Evolutionary conservation across 805 yeast species (phyloP).

Genomic region (Monosporozyma aerobia): DNA sequence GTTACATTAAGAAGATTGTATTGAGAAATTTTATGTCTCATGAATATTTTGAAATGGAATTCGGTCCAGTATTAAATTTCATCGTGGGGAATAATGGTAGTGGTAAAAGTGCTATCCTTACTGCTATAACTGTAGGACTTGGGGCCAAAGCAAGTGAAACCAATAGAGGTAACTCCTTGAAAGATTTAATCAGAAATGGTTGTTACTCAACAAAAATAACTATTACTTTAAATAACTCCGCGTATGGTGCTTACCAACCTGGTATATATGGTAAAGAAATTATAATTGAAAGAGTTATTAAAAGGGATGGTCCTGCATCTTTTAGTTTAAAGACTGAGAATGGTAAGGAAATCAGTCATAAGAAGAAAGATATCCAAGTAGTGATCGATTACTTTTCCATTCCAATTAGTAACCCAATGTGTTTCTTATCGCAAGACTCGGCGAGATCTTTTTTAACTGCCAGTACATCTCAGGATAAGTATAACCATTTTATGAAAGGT

Average conservation of each 20-base stretch:
- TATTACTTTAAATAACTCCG: constrained; percentile 55
- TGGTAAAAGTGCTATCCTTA: constrained; percentile 81
- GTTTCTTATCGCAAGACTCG: constrained; percentile 85
- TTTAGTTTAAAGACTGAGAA: constrained; percentile 47
- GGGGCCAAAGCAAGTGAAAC: constrained; percentile 88
- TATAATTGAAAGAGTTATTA: constrained; percentile 57
- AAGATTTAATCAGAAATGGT: constrained; percentile 70
- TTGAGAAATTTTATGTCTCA: constrained; percentile 87
- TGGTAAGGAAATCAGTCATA: constrained; percentile 48
- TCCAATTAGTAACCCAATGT: constrained; percentile 82
- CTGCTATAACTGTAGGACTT: constrained; percentile 78
- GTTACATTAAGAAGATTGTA: constrained; percentile 54
- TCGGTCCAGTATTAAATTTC: constrained; percentile 77
- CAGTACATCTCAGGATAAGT: constrained; percentile 64
- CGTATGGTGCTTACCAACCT: constrained; percentile 55
- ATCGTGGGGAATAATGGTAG: constrained; percentile 87
- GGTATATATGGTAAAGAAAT: constrained; percentile 62
- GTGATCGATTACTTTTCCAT: constrained; percentile 65
- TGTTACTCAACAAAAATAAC: constrained; percentile 55
- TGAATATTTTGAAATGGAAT: constrained; percentile 58
- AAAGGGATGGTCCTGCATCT: constrained; percentile 40
- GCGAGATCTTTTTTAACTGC: constrained; percentile 84
- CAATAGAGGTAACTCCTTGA: constrained; percentile 67
- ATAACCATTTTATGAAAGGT: constrained; percentile 70
- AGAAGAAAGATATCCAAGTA: constrained; percentile 55